Conservation (phyloP, 306 rosid genomes). For the Vigna mungo region DNA sequence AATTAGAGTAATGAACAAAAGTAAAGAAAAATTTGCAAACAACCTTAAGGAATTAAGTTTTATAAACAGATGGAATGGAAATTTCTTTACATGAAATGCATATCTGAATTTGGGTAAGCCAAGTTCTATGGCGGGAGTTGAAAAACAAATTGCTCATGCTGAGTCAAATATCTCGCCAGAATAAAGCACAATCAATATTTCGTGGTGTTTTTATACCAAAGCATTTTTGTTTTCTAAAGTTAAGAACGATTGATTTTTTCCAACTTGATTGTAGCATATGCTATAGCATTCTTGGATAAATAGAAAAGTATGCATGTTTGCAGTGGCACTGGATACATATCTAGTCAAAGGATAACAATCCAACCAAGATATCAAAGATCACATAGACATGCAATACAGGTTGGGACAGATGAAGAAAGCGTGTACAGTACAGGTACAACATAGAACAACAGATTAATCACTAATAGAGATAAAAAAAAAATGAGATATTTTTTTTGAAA, state of each 20-base stretch:
- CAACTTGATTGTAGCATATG: neutral
- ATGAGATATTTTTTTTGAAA: no score
- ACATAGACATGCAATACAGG: conserved; percentile 1
- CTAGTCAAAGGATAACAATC: conserved; percentile 15
- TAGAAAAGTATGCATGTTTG: neutral
- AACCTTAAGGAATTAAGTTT: neutral
- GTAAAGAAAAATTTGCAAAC: conserved; percentile 7
- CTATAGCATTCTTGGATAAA: neutral
- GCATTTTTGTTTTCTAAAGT: neutral
- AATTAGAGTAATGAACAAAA: conserved; percentile 10
- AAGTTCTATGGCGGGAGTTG: neutral
- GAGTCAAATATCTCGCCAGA: conserved; percentile 1
- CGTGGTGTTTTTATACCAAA: no score
- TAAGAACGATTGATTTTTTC: neutral
- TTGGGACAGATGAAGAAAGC: neutral
- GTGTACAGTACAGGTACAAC: neutral
- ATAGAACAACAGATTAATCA: neutral
- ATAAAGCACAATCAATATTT: neutral
- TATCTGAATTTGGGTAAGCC: neutral
- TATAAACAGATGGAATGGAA: conserved; percentile 25
- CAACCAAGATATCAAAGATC: neutral
- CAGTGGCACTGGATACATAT: neutral
- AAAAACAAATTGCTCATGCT: neutral
- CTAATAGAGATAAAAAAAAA: neutral
- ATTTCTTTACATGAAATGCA: neutral